Evolutionary conservation across 257 asterid genomes (phyloP).

Genomic region (Jaltomata sinuosa): DNA sequence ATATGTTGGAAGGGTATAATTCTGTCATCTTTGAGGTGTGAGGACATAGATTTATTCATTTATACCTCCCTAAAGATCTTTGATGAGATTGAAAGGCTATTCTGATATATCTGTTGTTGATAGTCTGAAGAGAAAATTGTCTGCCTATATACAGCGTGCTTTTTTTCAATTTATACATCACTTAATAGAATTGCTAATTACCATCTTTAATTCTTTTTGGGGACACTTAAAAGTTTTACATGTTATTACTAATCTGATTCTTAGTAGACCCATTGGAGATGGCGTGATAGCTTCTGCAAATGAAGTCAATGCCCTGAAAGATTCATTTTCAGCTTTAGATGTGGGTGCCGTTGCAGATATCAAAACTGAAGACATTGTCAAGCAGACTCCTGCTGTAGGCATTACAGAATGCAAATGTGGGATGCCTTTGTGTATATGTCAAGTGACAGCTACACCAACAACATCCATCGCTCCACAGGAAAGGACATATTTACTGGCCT

Average conservation of each 20-base stretch:
- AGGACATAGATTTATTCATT: not conserved
- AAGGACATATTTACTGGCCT: slow-evolving; percentile 11
- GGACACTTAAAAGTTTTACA: not conserved
- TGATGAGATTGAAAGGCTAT: not conserved
- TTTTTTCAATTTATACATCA: not conserved
- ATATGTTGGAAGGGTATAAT: not conserved
- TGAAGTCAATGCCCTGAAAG: slow-evolving; percentile 44
- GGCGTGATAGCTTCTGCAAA: slow-evolving; percentile 39
- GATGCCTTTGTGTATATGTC: slow-evolving; percentile 98
- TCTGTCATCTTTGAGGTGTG: not conserved
- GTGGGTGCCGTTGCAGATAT: slow-evolving; percentile 32
- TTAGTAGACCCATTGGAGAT: slow-evolving; percentile 41
- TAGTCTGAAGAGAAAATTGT: not conserved
- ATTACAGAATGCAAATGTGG: slow-evolving; percentile 84
- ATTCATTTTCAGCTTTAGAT: slow-evolving; percentile 67
- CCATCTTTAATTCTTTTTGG: not conserved
- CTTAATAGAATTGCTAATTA: not conserved
- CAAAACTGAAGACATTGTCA: slow-evolving; percentile 30
- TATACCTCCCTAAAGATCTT: not conserved
- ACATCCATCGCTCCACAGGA: slow-evolving; percentile 43
- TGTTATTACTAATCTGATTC: slow-evolving; percentile 2
- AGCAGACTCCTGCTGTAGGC: slow-evolving; percentile 27
- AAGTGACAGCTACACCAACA: slow-evolving; percentile 61
- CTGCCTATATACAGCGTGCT: not conserved
- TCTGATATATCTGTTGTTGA: not conserved